Conservation (phyloP, 768 basidiomycete species). For the Lactarius sanguifluus region DNA sequence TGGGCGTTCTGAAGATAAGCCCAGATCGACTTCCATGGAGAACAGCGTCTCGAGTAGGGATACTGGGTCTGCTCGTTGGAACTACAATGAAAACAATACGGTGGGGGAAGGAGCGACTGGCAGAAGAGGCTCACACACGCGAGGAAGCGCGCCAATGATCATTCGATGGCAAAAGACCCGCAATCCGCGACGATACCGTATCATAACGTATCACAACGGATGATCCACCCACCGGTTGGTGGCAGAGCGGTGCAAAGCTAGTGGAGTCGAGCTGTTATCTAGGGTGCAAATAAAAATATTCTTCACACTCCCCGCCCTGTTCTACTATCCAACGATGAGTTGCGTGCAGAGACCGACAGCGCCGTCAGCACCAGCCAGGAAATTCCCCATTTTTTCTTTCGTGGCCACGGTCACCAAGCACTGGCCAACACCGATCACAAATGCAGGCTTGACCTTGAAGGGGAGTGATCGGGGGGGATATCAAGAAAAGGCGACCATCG, state of each 20-base stretch:
- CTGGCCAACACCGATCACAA: conserved; percentile 52
- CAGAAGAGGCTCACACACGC: conserved; percentile 32
- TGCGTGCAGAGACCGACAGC: conserved; percentile 4
- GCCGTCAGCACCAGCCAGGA: background rate
- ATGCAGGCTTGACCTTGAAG: conserved; percentile 56
- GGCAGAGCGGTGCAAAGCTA: background rate
- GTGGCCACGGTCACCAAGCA: conserved; percentile 58
- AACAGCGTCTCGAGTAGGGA: conserved; percentile 32
- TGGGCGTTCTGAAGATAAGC: conserved; percentile 15
- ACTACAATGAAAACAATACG: conserved; percentile 45
- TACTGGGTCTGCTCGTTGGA: conserved; percentile 61
- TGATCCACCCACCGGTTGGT: conserved; percentile 18
- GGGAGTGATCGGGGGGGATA: conserved; percentile 34
- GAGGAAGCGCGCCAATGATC: conserved; percentile 29
- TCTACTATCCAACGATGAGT: conserved; percentile 2
- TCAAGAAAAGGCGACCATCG: conserved; percentile 27
- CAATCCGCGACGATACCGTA: conserved; percentile 14
- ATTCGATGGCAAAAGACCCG: conserved; percentile 24
- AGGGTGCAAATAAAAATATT: conserved; percentile 9
- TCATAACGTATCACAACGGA: background rate
- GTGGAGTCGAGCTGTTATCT: conserved; percentile 18
- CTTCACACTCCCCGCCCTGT: conserved; percentile 6
- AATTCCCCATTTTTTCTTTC: conserved; percentile 16
- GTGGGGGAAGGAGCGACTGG: conserved; percentile 35
- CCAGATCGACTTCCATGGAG: conserved; percentile 29